Evolutionary conservation across 1,139 yeast genomes (phyloP).

Genomic region (Diutina siamensis): DNA sequence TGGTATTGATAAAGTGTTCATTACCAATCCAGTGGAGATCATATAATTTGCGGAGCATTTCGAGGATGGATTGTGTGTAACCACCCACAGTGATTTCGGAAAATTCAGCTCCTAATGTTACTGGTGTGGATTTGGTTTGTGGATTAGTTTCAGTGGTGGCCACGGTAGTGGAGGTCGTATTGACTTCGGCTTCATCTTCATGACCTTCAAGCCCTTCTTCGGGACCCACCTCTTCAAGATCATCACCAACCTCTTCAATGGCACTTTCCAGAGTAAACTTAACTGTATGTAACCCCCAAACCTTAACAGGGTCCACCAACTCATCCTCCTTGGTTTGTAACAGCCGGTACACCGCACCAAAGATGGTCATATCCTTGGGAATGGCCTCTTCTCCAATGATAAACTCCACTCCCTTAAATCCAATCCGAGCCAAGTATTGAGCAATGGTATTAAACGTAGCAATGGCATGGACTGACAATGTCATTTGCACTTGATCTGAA

Average conservation of each 20-base stretch:
- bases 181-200: not conserved
- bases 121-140: not conserved
- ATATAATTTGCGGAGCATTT: constrained; percentile 7
- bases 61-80: not conserved
- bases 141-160: not conserved
- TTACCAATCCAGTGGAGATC: constrained; percentile 19
- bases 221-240: not conserved
- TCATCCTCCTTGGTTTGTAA: constrained; percentile 29
- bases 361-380: constrained; percentile 63
- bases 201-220: not conserved
- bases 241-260: not conserved
- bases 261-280: not conserved
- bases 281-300: not conserved
- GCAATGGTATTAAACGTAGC: constrained; percentile 66
- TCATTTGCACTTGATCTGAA: constrained; percentile 25
- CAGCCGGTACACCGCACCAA: constrained; percentile 63
- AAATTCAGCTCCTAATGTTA: not conserved
- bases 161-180: not conserved
- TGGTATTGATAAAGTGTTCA: constrained; percentile 58
- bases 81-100: not conserved
- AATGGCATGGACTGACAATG: constrained; percentile 76
- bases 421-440: not conserved
- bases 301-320: constrained; percentile 15
- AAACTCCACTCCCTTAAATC: constrained; percentile 39
- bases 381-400: constrained; percentile 47